Evolutionary conservation across 2,329 filamentous ascomycete species (phyloP), one percentile per base, ranked within the genome.

Genomic region (Fusarium longipes): DNA sequence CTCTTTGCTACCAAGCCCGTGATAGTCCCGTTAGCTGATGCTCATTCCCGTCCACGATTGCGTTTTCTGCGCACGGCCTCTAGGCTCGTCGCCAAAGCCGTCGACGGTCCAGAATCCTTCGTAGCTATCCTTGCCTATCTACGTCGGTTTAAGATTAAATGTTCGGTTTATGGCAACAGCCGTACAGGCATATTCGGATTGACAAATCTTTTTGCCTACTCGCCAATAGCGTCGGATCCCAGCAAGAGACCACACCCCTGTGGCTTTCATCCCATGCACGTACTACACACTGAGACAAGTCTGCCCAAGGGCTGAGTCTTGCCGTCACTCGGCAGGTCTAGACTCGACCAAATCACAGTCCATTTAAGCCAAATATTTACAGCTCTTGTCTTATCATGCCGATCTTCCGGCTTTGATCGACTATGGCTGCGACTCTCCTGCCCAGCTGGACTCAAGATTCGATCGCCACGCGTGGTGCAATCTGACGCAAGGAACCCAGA

Each of bases 401-500:
- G 65, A 68, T 51, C 60, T 68, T 68, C 56, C 53, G 62, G 38
- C 12, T 48, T 12, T 50, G 29, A 29, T 36, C 35, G 27, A 63
- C n/a, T 27, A 17, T 27, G 52, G 43, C 62, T 51, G 45, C 18
- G 25, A 60, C 30, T 18, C 30, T 18, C 24, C 30, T 51, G 8
- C 15, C 8, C 22, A 47, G 56, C 22, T 30, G 22, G 29, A 50
- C 53, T 58, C 52, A 14, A 29, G 27, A 17, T 25, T 32, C 35
- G 29, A 42, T 38, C 15, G 30, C 42, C 33, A 52, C 50, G 38
- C 50, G 53, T 66, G 63, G 59, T 60, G 64, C 56, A 64, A 70
- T 60, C 67, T 73, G 59, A 64, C 70, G 67, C 70, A 60, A 73
- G 67, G 29, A 36, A 62, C 67, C 68, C 48, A 65, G 63, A 68